Conservation (phyloP, 495 filamentous ascomycete genomes). For the Aspergillus panamensis region DNA sequence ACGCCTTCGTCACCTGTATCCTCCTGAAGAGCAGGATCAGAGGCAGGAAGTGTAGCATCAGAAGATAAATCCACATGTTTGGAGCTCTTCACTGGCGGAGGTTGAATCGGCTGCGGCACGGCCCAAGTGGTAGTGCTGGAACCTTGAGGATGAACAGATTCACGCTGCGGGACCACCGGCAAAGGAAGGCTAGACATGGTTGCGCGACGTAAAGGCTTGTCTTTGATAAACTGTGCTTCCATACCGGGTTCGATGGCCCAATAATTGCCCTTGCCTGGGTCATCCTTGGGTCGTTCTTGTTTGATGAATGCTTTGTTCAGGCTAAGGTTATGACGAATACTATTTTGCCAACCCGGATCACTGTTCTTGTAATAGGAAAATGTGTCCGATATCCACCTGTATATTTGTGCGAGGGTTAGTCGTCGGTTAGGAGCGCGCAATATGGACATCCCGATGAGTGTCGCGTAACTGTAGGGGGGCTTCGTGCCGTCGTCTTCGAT, state of each 20-base stretch:
- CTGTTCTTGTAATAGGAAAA: constrained; percentile 80
- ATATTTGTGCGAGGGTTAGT: constrained; percentile 92
- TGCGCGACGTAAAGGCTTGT: constrained; percentile 63
- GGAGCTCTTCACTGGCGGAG: constrained; percentile 21
- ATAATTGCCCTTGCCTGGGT: constrained; percentile 98
- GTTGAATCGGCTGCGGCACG: constrained; percentile 33
- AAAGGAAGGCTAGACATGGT: constrained; percentile 47
- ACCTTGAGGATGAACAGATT: constrained; percentile 29
- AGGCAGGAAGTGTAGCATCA: constrained; percentile 90
- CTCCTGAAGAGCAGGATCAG: constrained; percentile 69
- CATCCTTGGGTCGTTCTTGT: constrained; percentile 92
- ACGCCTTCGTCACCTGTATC: constrained; percentile 52
- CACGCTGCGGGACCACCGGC: constrained; percentile 35
- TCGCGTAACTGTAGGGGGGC: constrained; percentile 87
- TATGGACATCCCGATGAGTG: constrained; percentile 96
- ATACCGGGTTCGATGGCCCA: constrained; percentile 89
- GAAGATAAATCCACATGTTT: constrained; percentile 68
- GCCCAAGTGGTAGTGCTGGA: constrained; percentile 41
- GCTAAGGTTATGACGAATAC: constrained; percentile 97
- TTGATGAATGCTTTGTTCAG: constrained; percentile 97
- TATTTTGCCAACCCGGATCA: constrained; percentile 95
- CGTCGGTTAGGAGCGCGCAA: constrained; percentile 78
- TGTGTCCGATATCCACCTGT: constrained; percentile 97
- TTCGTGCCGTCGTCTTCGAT: constrained; percentile 87
- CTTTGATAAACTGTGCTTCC: constrained; percentile 83